phyloP scores from a whole-genome alignment of 345 rosid species.

The Litchi chinensis region DNA sequence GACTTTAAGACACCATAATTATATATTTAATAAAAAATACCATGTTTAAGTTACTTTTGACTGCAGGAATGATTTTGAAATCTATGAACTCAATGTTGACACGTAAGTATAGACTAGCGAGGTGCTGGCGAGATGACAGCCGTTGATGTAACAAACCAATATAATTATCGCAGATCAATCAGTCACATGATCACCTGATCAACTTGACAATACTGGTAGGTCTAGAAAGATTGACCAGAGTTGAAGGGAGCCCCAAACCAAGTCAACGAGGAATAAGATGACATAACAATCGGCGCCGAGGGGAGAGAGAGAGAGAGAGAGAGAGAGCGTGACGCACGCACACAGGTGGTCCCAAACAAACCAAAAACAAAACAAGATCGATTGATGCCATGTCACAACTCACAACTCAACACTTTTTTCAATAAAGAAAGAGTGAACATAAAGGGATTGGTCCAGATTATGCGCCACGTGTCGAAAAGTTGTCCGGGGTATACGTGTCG shows the following conservation, averaged over 20 bases:
- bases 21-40: no score
- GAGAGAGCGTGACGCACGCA: constrained; percentile 15
- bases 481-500: not conserved
- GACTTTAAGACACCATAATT: no score
- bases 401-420: constrained; percentile 3
- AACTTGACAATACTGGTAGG: not conserved
- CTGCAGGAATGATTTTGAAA: no score
- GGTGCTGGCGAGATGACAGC: not conserved
- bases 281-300: constrained; percentile 5
- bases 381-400: constrained; percentile 10
- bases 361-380: not conserved
- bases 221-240: not conserved
- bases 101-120: not conserved
- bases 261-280: constrained; percentile 9
- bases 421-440: not conserved
- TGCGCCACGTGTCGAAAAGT: constrained; percentile 18
- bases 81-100: not conserved
- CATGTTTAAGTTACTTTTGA: no score
- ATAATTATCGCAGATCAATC: not conserved
- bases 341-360: constrained; percentile 21
- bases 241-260: not conserved
- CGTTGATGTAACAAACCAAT: not conserved
- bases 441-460: not conserved
- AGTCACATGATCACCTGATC: not conserved
- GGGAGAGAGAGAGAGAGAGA: not conserved